phyloP scores from a whole-genome alignment of 2,329 filamentous ascomycete species.

The Aspergillus fijiensis region DNA sequence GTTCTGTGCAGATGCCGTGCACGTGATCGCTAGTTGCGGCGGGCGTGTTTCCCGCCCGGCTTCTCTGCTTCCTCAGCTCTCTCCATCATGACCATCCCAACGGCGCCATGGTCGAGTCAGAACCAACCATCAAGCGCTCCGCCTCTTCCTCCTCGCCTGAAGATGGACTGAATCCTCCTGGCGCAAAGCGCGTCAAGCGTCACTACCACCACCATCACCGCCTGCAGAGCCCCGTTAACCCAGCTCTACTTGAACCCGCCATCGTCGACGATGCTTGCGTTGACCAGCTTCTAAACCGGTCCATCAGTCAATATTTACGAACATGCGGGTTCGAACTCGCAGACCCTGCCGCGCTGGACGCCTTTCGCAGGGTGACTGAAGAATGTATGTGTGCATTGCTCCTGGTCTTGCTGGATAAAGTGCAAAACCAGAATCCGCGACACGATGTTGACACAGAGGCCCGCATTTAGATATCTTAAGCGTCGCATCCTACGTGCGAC shows the following conservation, averaged over 20 bases:
- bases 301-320: constrained; percentile 53
- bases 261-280: constrained; percentile 53
- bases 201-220: constrained; percentile 46
- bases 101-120: constrained; percentile 33
- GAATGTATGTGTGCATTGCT: constrained; percentile 52
- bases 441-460: background rate
- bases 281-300: constrained; percentile 55
- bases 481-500: constrained; percentile 54
- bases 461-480: constrained; percentile 52
- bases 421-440: background rate
- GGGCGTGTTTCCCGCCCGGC: constrained; percentile 18
- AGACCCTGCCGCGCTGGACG: constrained; percentile 56
- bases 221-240: constrained; percentile 35
- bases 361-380: constrained; percentile 55
- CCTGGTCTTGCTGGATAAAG: background rate
- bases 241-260: constrained; percentile 38
- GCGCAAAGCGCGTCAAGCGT: constrained; percentile 37
- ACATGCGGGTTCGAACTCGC: constrained; percentile 57
- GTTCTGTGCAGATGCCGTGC: background rate
- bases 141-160: constrained; percentile 23
- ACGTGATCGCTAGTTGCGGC: constrained; percentile 25
- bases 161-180: constrained; percentile 16
- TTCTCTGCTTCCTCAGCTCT: constrained; percentile 8
- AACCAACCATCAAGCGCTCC: constrained; percentile 35
- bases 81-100: constrained; percentile 11